phyloP scores from a whole-genome alignment of 2,329 filamentous ascomycete genomes.

The Ophidiomyces ophidiicola region DNA sequence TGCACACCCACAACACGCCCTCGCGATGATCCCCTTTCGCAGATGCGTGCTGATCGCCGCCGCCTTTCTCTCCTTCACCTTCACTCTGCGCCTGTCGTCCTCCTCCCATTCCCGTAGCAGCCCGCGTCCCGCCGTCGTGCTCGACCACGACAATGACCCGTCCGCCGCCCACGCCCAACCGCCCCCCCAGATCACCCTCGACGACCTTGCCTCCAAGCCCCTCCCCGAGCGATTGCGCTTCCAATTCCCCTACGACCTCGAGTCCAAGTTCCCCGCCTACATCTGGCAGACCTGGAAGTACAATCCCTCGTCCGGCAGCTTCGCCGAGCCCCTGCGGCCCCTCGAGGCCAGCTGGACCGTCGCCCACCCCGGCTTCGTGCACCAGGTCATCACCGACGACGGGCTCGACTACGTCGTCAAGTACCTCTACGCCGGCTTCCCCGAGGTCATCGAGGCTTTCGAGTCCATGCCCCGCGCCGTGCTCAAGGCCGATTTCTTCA shows the following conservation, averaged over 20 bases:
- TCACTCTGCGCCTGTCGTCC: conserved; percentile 54
- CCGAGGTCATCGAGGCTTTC: conserved; percentile 69
- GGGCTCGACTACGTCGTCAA: conserved; percentile 69
- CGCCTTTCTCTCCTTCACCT: conserved; percentile 56
- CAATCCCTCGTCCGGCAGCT: conserved; percentile 63
- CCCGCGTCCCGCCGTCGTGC: conserved; percentile 21
- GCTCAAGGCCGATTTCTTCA: conserved; percentile 66
- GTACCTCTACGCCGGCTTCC: conserved; percentile 73
- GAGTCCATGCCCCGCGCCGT: conserved; percentile 59
- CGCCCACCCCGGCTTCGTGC: conserved; percentile 78
- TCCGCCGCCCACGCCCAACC: not conserved
- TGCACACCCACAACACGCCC: not conserved
- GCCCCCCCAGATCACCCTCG: conserved; percentile 17
- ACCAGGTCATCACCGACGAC: conserved; percentile 91
- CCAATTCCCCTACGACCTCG: conserved; percentile 84
- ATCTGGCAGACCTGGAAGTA: conserved; percentile 99
- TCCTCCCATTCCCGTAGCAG: too few relatives aligned
- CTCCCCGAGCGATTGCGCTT: conserved; percentile 73
- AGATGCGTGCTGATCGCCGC: conserved; percentile 61
- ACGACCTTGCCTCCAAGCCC: conserved; percentile 59
- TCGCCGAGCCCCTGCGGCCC: conserved; percentile 60
- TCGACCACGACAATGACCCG: not conserved
- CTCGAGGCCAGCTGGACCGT: conserved; percentile 83
- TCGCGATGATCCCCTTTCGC: conserved; percentile 62
- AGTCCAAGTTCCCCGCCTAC: conserved; percentile 84